Percentiles rank a stretch among this genome's conserved stretches.
These are phyloP conservation scores for Zygotorulaspora mrakii DNA, from an alignment of 1,139 yeast species.

Conservation along the genomic window DNA sequence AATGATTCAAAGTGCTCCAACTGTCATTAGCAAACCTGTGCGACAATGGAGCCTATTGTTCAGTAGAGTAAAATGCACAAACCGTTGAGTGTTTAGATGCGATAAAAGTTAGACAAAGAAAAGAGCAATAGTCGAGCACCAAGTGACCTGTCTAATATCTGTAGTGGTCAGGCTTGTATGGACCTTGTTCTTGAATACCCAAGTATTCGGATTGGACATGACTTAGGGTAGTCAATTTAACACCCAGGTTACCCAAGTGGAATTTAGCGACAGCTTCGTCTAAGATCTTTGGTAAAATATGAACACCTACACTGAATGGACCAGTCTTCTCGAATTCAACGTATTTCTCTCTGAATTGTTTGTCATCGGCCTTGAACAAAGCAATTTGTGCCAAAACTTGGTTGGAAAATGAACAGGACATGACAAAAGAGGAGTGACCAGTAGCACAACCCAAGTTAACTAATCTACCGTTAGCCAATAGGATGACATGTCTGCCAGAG, in stretches of 20 bases:
- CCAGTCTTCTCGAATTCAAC: slow-evolving; percentile 93
- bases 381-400: slow-evolving; percentile 99
- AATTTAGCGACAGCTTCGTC: slow-evolving; percentile 99
- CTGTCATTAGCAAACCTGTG: slow-evolving; percentile 4
- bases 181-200: slow-evolving; percentile 91
- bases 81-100: slow-evolving; percentile 21
- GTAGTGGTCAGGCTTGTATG: slow-evolving; percentile 98
- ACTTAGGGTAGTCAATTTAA: slow-evolving; percentile 74
- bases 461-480: slow-evolving; percentile 99
- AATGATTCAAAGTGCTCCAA: neutral
- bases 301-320: slow-evolving; percentile 89
- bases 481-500: slow-evolving; percentile 90
- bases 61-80: slow-evolving; percentile 10
- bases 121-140: slow-evolving; percentile 3
- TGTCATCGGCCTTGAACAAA: slow-evolving; percentile 85
- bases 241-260: slow-evolving; percentile 95
- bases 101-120: slow-evolving; percentile 4
- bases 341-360: slow-evolving; percentile 70
- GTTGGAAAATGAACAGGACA: slow-evolving; percentile 99
- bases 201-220: slow-evolving; percentile 90
- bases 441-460: slow-evolving; percentile 99
- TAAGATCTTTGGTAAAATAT: slow-evolving; percentile 95
- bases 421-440: slow-evolving; percentile 98
- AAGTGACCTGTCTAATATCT: slow-evolving; percentile 61
- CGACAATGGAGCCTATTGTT: slow-evolving; percentile 3